Evolutionary conservation across 2,329 filamentous ascomycete genomes (phyloP).

Genomic region (Didymella lethalis): DNA sequence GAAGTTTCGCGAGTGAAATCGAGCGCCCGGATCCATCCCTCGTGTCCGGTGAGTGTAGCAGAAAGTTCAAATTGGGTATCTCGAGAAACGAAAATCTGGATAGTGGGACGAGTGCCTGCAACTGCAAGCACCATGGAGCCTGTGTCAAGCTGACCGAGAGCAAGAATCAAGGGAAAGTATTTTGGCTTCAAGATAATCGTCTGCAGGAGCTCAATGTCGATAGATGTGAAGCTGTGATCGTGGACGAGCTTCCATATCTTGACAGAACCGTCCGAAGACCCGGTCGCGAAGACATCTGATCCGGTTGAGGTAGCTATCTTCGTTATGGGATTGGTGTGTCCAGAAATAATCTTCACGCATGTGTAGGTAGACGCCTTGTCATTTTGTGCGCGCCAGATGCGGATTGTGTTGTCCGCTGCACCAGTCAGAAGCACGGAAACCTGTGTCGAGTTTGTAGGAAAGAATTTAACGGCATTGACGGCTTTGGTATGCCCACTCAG

Average conservation of each 20-base stretch:
- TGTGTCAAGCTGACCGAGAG: conserved; percentile 68
- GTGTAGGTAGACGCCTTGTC: conserved; percentile 47
- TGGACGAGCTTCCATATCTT: conserved; percentile 71
- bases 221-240: conserved; percentile 36
- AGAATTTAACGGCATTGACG: conserved; percentile 85
- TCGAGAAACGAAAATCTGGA: conserved; percentile 78
- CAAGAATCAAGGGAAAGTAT: conserved; percentile 82
- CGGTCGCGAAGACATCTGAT: conserved; percentile 62
- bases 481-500: conserved; percentile 78
- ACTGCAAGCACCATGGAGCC: conserved; percentile 74
- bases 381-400: conserved; percentile 62
- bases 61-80: conserved; percentile 70
- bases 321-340: conserved; percentile 80
- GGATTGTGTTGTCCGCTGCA: conserved; percentile 79
- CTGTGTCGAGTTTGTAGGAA: conserved; percentile 61
- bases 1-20: conserved; percentile 74
- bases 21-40: conserved; percentile 91
- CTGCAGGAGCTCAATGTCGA: conserved; percentile 43
- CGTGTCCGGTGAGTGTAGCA: conserved; percentile 84
- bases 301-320: conserved; percentile 59
- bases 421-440: conserved; percentile 75
- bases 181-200: conserved; percentile 76
- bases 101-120: conserved; percentile 82
- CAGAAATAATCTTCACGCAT: conserved; percentile 61
- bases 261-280: conserved; percentile 69